These are phyloP conservation scores for Encephalitozoon cuniculi DNA, from an alignment of 371 early-diverging fungal genomes.

Conservation along the genomic window DNA sequence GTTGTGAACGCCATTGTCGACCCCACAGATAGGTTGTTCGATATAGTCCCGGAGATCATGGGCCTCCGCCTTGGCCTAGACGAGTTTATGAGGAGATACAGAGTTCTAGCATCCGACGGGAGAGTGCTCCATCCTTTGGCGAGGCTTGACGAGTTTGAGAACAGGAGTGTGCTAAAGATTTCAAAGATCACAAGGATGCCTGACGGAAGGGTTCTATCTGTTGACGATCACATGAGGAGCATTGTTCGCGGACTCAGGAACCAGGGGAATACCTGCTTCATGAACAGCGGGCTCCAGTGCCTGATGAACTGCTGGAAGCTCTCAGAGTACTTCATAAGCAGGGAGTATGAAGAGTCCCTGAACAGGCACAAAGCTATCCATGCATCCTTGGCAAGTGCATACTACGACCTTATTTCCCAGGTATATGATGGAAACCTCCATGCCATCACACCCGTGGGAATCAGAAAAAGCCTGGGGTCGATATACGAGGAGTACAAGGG, in stretches of 20 bases:
- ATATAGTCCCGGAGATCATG: background rate
- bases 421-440: constrained; percentile 65
- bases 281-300: constrained; percentile 91
- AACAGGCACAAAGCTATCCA: constrained; percentile 68
- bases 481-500: constrained; percentile 64
- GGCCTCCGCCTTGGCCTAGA: background rate
- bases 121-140: constrained; percentile 19
- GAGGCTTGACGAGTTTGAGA: background rate
- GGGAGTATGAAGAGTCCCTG: constrained; percentile 66
- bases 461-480: constrained; percentile 56
- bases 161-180: background rate
- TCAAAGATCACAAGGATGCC: background rate
- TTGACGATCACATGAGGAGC: background rate
- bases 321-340: constrained; percentile 63
- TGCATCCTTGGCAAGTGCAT: constrained; percentile 68
- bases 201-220: background rate
- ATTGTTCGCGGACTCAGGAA: constrained; percentile 64
- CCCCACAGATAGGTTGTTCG: background rate
- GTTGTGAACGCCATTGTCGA: background rate
- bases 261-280: constrained; percentile 91
- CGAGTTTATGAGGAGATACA: background rate
- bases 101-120: background rate
- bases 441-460: background rate
- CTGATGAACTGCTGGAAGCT: constrained; percentile 77
- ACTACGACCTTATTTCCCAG: constrained; percentile 65